Evolutionary conservation across 441 rosid species (phyloP).

Genomic region (Arabidopsis hybrid): DNA sequence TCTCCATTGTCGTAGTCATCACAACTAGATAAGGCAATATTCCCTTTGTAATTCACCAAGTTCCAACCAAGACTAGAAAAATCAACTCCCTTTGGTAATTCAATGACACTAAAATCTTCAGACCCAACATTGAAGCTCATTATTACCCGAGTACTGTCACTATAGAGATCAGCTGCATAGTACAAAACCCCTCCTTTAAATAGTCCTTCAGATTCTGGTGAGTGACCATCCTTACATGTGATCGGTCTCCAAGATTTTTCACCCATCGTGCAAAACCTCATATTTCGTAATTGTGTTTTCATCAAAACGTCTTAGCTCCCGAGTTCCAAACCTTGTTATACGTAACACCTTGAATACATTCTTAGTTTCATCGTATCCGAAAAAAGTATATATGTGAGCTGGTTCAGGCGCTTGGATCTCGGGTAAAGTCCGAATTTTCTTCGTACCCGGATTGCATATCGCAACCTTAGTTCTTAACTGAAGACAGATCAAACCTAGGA

Average conservation of each 20-base stretch:
- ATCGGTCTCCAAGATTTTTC: not conserved
- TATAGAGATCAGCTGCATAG: not conserved
- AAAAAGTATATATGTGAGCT: too few relatives aligned
- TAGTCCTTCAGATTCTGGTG: not conserved
- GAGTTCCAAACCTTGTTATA: too few relatives aligned
- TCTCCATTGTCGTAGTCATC: not conserved
- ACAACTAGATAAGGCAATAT: too few relatives aligned
- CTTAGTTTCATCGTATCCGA: not conserved
- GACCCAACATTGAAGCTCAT: too few relatives aligned
- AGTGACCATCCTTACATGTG: not conserved
- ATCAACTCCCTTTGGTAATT: too few relatives aligned
- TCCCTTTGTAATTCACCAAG: too few relatives aligned
- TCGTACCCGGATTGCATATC: not conserved
- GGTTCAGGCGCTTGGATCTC: not conserved
- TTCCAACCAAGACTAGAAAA: too few relatives aligned
- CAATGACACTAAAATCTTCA: too few relatives aligned
- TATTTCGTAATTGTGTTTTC: too few relatives aligned
- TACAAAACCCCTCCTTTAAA: not conserved
- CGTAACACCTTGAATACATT: not conserved
- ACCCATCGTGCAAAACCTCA: not conserved
- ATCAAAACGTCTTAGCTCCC: too few relatives aligned
- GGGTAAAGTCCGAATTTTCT: not conserved
- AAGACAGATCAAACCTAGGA: slow-evolving; percentile 7
- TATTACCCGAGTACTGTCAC: too few relatives aligned
- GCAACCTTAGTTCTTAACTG: not conserved